Evolutionary conservation across 768 basidiomycete species (phyloP), one percentile per base, ranked within the genome.

Genomic region (Mycena leptocephala): DNA sequence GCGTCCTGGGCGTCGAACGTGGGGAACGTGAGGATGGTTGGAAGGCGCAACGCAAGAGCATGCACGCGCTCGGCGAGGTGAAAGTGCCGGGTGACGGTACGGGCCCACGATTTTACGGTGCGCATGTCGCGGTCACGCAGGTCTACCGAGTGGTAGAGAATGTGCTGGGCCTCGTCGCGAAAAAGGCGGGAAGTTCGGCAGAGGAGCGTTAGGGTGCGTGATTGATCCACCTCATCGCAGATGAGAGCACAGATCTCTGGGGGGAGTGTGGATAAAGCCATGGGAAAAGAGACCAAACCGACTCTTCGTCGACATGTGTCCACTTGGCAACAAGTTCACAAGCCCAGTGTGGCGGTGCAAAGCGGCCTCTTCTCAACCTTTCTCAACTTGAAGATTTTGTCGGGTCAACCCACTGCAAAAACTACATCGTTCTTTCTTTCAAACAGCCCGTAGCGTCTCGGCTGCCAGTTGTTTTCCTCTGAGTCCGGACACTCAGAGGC

Each of bases 61-160:
- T 70, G 61, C 11, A 64, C 62, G 9, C 61, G 61, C 33, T 69
- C 67, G 28, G 74, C 74, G 28, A 68, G 39, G 24, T 75, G 61
- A 0, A 67, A 3, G 26, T 64, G n/a, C 20, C 53, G 59, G 9
- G 33, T 43, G 22, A 70, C 51, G 51, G 74, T 43, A 10, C 41
- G 14, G 20, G 41, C 39, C 74, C 67, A 75, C 26, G 61, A 70
- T 26, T 24, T n/a, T 26, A 75, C 14, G n/a, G 46, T 28, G 2
- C 46, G 26, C 5, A 35, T 37, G 24, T 2, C 14, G 14, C 24
- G 35, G 18, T 18, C 10, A 26, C 53, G 10, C 3, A 75, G 67
- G n/a, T 69, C 74, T 1, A 75, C 74, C 11, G 48, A 59, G 26
- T 46, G 67, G 51, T 75, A 70, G 2, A 75, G 28, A 20, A 75